Evolutionary conservation across 176 grass and related monocot species (phyloP).

Genomic region (Oryza australiensis): DNA sequence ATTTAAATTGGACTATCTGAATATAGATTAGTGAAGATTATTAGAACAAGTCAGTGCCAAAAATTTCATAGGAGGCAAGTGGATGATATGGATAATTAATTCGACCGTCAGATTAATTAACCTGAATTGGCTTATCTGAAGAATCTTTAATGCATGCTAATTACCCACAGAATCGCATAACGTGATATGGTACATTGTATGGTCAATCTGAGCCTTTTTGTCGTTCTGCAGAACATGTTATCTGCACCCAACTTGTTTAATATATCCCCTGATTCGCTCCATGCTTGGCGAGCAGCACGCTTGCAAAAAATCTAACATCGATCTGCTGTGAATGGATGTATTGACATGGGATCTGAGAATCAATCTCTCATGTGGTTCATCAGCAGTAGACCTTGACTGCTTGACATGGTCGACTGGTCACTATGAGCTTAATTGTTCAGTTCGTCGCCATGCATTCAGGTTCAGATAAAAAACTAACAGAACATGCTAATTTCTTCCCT

Average conservation of each 20-base stretch:
- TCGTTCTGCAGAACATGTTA: neutral
- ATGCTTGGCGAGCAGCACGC: neutral
- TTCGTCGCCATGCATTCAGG: slow-evolving; percentile 31
- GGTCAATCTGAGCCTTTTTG: neutral
- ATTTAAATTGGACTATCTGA: too few relatives aligned
- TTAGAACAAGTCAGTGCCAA: too few relatives aligned
- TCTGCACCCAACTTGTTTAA: slow-evolving; percentile 18
- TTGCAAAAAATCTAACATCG: neutral
- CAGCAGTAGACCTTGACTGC: neutral
- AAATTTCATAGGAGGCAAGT: too few relatives aligned
- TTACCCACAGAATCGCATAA: slow-evolving; percentile 33
- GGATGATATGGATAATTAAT: too few relatives aligned
- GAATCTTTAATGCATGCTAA: slow-evolving; percentile 33
- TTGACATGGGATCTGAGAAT: neutral
- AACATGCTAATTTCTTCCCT: neutral
- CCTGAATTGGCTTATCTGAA: slow-evolving; percentile 4
- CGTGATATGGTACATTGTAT: slow-evolving; percentile 9
- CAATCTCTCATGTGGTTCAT: neutral
- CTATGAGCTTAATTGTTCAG: neutral
- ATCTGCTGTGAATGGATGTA: slow-evolving; percentile 25
- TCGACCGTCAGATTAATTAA: slow-evolving; percentile 16
- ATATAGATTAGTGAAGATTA: too few relatives aligned
- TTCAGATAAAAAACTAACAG: neutral
- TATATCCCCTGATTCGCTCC: neutral
- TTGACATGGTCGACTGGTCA: neutral